Percentiles rank a stretch among this genome's conserved stretches.
Evolutionary conservation across 2,329 filamentous ascomycete species (phyloP).

Genomic region (Chrysosphaeria jannelii): DNA sequence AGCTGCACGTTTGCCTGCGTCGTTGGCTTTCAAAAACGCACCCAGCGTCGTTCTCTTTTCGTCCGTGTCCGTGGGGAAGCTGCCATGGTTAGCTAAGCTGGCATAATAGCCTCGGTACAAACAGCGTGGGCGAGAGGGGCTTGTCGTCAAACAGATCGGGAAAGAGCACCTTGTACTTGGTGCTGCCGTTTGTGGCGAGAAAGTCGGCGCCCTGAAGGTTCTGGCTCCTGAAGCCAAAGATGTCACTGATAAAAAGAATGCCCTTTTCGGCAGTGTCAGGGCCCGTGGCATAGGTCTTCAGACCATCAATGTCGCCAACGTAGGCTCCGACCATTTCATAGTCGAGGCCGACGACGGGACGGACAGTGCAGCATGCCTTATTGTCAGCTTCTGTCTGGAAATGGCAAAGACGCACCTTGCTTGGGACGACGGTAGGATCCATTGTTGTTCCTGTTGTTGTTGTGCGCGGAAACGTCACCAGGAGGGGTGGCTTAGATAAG

Average conservation of each 20-base stretch:
- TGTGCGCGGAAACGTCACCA: too few species aligned
- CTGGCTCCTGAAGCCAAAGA: conserved; percentile 41
- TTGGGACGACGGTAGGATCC: too few species aligned
- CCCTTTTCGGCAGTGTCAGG: conserved; percentile 20
- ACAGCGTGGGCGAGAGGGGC: conserved; percentile 25
- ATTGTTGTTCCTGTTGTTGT: too few species aligned
- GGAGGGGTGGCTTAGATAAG: too few species aligned
- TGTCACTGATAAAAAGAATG: conserved; percentile 31
- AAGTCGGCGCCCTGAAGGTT: conserved; percentile 42
- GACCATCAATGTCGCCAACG: too few species aligned
- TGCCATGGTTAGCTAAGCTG: conserved; percentile 5
- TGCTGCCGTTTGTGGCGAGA: conserved; percentile 22
- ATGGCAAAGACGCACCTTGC: too few species aligned
- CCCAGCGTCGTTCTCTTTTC: conserved; percentile 30
- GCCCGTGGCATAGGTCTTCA: conserved; percentile 19
- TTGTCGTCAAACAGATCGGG: conserved; percentile 72
- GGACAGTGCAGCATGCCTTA: too few species aligned
- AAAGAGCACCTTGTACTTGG: conserved; percentile 62
- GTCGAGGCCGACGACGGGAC: too few species aligned
- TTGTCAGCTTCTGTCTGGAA: too few species aligned
- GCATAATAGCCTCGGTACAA: conserved; percentile 12
- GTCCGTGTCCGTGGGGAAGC: conserved; percentile 30
- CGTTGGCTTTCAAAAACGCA: conserved; percentile 23
- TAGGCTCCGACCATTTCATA: conserved; percentile 15
- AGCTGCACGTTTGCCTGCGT: conserved; percentile 15